Evolutionary conservation across 371 early-diverging fungal species (phyloP), one percentile per base, ranked within the genome.

Genomic region (Mortierella sp.): DNA sequence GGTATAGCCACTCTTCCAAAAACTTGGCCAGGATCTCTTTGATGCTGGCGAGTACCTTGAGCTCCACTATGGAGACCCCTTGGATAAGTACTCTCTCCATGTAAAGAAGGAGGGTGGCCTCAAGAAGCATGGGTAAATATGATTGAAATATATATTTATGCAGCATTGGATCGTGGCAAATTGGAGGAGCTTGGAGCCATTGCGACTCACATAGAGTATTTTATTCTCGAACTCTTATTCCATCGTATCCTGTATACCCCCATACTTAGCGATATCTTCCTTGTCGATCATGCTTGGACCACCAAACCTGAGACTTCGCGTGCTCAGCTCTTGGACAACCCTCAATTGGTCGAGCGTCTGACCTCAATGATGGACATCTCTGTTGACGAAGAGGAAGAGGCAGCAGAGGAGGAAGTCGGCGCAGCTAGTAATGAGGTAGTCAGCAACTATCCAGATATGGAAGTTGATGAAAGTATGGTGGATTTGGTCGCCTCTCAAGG

Each of bases 231-330:
- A 28, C n/a, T n/a, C n/a, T n/a, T n/a, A n/a, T n/a, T n/a, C n/a
- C n/a, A n/a, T n/a, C n/a, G n/a, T n/a, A n/a, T n/a, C n/a, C n/a
- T n/a, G n/a, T n/a, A n/a, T n/a, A n/a, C n/a, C n/a, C n/a, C n/a
- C n/a, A n/a, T 55, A 2, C 23, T n/a, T 67, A 88, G 91, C 49
- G 85, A 91, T 28, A 90, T 93, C 55, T 93, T 91, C 68, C 72
- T 93, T 63, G 82, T 91, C 10, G 92, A 92, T 64, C 92, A 92
- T 68, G 91, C 91, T 28, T 93, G 93, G 93, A 93, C 93, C 6
- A 93, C 92, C 23, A 85, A 86, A 7, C 85, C 89, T 0, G 90
- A 89, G 45, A 85, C 77, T 26, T 90, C 88, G 1, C 83, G 82
- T 29, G 79, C 87, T 43, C 88, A 92, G 61, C 83, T 93, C 12